Conservation (phyloP, 2,329 filamentous ascomycete species). For the Blastomyces parvus region DNA sequence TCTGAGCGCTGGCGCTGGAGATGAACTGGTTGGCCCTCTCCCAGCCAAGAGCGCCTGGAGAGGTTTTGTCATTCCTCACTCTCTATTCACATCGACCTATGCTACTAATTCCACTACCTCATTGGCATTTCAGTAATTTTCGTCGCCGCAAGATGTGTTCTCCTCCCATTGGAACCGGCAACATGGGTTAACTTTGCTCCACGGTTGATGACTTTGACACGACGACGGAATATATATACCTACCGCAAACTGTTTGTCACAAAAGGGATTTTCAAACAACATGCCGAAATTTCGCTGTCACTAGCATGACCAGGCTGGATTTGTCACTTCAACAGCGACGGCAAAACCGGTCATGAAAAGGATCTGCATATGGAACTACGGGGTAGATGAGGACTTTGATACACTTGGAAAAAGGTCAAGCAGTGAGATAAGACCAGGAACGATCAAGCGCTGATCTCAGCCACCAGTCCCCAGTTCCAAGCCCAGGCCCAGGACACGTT, state of each 20-base stretch:
- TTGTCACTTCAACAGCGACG: slow-evolving; percentile 23
- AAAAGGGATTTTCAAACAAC: slow-evolving; percentile 50
- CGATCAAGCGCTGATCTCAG: not conserved
- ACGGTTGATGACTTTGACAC: slow-evolving; percentile 56
- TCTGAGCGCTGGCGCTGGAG: no score
- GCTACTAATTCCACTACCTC: slow-evolving; percentile 52
- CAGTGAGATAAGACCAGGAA: slow-evolving; percentile 29
- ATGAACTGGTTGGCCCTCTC: no score
- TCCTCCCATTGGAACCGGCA: slow-evolving; percentile 24
- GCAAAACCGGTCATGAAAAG: slow-evolving; percentile 34
- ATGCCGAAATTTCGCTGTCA: slow-evolving; percentile 55
- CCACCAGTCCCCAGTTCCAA: not conserved
- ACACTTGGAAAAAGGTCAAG: slow-evolving; percentile 34
- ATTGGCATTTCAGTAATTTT: slow-evolving; percentile 31
- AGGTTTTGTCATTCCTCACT: slow-evolving; percentile 46
- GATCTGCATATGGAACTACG: slow-evolving; percentile 32
- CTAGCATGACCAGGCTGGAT: slow-evolving; percentile 46
- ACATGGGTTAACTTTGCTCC: slow-evolving; percentile 49
- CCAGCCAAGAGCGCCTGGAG: no score
- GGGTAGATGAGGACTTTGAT: slow-evolving; percentile 26
- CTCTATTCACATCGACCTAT: slow-evolving; percentile 53
- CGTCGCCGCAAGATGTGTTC: not conserved
- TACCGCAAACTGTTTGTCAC: slow-evolving; percentile 59
- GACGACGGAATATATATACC: slow-evolving; percentile 68
- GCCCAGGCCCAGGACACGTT: not conserved